These are phyloP conservation scores for Leersia perrieri DNA, from an alignment of 176 grass and related monocot genomes.

Conservation along the genomic window DNA sequence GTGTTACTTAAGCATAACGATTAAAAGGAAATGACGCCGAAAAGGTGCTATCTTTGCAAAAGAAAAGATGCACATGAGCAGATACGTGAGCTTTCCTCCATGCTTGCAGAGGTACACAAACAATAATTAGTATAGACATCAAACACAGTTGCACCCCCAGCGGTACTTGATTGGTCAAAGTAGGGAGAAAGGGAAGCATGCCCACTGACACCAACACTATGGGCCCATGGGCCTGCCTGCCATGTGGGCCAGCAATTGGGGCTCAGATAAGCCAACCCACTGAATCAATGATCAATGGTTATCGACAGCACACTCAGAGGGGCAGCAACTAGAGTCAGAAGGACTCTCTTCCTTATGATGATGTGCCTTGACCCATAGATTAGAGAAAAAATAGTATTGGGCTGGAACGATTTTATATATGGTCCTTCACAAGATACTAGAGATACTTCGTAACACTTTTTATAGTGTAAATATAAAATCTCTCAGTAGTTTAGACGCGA, in stretches of 20 bases:
- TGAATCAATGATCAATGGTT: neutral
- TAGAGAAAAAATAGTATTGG: neutral
- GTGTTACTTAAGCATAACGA: neutral
- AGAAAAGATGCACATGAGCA: neutral
- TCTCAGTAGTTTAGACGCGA: too few species aligned
- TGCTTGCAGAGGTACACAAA: neutral
- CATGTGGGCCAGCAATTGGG: conserved; percentile 12
- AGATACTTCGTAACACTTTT: too few species aligned
- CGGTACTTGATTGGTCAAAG: conserved; percentile 43
- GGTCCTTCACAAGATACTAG: too few species aligned
- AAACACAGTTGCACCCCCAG: neutral
- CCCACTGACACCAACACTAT: conserved; percentile 4
- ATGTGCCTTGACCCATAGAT: conserved; percentile 30
- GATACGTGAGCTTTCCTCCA: neutral
- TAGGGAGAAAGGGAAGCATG: neutral
- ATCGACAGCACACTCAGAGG: conserved; percentile 7
- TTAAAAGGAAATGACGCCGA: neutral
- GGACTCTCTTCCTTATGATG: conserved; percentile 13
- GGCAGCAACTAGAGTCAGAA: conserved; percentile 18
- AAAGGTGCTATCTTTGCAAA: neutral
- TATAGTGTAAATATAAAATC: too few species aligned
- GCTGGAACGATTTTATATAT: too few species aligned
- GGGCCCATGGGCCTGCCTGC: conserved; percentile 18
- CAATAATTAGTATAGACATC: conserved; percentile 4
- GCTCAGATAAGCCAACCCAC: conserved; percentile 32